Conservation (phyloP, 805 yeast species). For the Phaffomyces opuntiae region DNA sequence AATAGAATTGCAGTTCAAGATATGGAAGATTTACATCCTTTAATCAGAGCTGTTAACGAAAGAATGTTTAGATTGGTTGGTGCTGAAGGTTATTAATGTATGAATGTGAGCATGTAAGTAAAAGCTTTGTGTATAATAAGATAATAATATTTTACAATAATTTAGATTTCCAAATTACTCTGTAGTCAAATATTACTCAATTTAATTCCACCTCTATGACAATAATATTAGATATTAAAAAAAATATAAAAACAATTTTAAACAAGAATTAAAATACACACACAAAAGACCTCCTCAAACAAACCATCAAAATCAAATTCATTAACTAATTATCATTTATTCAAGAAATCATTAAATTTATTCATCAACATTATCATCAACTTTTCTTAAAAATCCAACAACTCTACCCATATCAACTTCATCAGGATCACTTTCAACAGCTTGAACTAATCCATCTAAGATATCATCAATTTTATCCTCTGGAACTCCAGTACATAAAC, state of each 20-base stretch:
- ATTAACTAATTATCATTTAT: not conserved
- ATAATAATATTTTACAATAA: not conserved
- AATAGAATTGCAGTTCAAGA: constrained; percentile 8
- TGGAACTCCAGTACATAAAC: constrained; percentile 84
- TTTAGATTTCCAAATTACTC: too few relatives aligned
- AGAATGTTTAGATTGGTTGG: constrained; percentile 28
- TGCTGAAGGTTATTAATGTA: constrained; percentile 12
- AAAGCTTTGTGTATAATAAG: not conserved
- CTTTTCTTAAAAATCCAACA: constrained; percentile 46
- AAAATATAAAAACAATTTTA: not conserved
- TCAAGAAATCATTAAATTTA: too few relatives aligned
- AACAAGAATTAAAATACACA: not conserved
- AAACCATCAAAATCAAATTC: too few relatives aligned
- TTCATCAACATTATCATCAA: constrained; percentile 26
- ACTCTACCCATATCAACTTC: constrained; percentile 53
- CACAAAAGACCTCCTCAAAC: too few relatives aligned
- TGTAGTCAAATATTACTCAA: too few relatives aligned
- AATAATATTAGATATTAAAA: not conserved
- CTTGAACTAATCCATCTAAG: constrained; percentile 77
- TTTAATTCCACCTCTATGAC: too few relatives aligned
- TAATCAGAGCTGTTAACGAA: constrained; percentile 24
- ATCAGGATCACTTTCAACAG: constrained; percentile 82
- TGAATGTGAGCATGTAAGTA: not conserved
- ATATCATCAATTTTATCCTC: constrained; percentile 73
- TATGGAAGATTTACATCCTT: constrained; percentile 13